A percentile compares a stretch with the other conserved stretches of the same genome.
These are phyloP conservation scores for Suillus subaureus DNA, from an alignment of 768 basidiomycete genomes.

Conservation along the genomic window DNA sequence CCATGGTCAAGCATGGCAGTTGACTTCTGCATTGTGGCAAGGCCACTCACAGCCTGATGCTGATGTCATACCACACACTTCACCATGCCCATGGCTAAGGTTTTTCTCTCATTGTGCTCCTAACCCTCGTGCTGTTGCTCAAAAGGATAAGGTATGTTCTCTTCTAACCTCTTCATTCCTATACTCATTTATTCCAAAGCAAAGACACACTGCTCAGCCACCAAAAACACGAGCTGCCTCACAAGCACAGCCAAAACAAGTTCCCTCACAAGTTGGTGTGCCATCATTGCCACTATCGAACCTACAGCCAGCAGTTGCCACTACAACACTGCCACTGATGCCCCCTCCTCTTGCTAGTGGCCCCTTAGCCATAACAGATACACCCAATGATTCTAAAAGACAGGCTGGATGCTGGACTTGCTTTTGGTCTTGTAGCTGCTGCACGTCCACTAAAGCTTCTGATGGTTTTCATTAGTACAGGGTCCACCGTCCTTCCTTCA, in stretches of 20 bases:
- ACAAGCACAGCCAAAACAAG: not conserved
- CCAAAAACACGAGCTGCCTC: not conserved
- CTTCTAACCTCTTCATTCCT: not conserved
- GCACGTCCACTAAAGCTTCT: not conserved
- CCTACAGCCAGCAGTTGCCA: not conserved
- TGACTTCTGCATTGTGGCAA: not conserved
- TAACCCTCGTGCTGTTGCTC: not conserved
- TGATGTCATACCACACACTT: not conserved
- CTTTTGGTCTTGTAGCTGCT: not conserved
- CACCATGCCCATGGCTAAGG: not conserved
- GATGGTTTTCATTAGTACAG: not conserved
- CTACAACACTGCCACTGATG: not conserved
- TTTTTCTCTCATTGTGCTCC: not conserved
- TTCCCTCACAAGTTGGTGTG: not conserved
- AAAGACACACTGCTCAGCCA: not conserved
- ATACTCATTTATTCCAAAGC: not conserved
- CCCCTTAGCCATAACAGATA: not conserved
- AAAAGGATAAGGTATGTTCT: not conserved
- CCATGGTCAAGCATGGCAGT: not conserved
- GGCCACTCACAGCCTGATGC: not conserved
- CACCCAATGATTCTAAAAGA: not conserved
- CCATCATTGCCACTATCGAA: not conserved
- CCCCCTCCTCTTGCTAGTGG: not conserved
- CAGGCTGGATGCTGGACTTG: not conserved
- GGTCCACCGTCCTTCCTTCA: not conserved